phyloP scores from a whole-genome alignment of 768 basidiomycete species.

The Mrakia frigida region DNA sequence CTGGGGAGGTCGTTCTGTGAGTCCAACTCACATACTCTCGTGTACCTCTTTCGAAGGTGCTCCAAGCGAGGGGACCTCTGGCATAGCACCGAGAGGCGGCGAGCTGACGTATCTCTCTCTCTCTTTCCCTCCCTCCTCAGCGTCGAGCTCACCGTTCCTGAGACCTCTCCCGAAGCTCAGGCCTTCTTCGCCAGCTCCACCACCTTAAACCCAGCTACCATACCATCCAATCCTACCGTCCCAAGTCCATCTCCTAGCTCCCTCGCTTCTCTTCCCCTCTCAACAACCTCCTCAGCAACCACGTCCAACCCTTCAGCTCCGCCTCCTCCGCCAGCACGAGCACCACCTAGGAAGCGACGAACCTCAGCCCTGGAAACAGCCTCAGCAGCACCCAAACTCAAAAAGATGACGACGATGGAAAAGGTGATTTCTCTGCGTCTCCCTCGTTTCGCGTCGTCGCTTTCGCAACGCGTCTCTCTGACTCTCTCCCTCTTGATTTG shows the following conservation, averaged over 20 bases:
- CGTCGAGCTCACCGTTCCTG: neutral
- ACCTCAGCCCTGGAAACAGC: neutral
- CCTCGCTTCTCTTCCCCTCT: neutral
- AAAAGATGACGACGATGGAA: constrained; percentile 11
- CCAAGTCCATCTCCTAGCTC: neutral
- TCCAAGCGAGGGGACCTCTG: neutral
- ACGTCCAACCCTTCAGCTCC: neutral
- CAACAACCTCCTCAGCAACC: neutral
- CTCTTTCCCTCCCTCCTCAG: neutral
- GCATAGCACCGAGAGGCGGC: neutral
- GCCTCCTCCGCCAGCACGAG: constrained; percentile 8
- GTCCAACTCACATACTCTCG: neutral
- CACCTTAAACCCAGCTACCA: neutral
- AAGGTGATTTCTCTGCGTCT: neutral
- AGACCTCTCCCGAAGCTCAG: neutral
- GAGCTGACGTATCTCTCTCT: neutral
- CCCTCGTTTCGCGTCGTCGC: neutral
- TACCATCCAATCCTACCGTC: neutral
- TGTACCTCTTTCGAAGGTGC: neutral
- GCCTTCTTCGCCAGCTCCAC: neutral
- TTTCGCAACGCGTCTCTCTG: neutral
- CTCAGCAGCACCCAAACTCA: neutral
- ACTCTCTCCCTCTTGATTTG: neutral
- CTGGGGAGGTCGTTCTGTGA: constrained; percentile 7
- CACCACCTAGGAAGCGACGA: neutral